Evolutionary conservation across 352 stramenopile genomes (phyloP), one percentile per base, ranked within the genome.

Genomic region (Phytophthora podocarpi): DNA sequence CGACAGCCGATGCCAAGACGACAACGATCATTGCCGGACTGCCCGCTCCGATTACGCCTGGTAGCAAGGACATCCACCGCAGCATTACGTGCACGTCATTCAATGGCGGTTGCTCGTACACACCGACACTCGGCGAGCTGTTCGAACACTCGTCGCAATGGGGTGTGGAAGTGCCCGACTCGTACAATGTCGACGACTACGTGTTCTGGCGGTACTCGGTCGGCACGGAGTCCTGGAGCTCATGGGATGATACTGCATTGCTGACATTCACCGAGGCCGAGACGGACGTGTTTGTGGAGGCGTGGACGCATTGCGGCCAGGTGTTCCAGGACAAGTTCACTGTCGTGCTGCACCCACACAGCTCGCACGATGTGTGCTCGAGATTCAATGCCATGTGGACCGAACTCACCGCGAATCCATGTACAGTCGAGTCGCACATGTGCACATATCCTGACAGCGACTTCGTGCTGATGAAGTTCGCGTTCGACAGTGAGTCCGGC

Each of bases 171-270:
- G 41, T 41, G 10, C 23, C 30, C 5, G 32, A 40, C 13, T 36
- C 41, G 2, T 61, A 55, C n/a, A 26, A 61, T 12, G 26, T 50
- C 2, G 15, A 47, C 15, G 41, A 70, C 11, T 65, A 48, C 10
- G 47, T 70, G 16, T 87, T 77, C 55, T 91, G 80, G 80, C 72
- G 80, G n/a, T 90, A 87, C 67, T 45, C 55, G 5, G 28, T 70
- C 13, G 40, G 31, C 21, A 45, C 36, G 2, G 62, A 56, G 21
- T 24, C 35, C 39, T 66, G 55, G 62, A 28, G 46, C 8, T 6
- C 20, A 12, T 70, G 55, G 62, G 40, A 39, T 23, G 16, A 59
- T 15, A 7, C 13, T 1, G 34, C 24, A 4, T 1, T 15, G 4
- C 45, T 75, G n/a, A 70, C 27, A 13, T 86, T 85, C 28, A 51